Evolutionary conservation across 495 filamentous ascomycete genomes (phyloP), one percentile per base, ranked within the genome.

Genomic region (Acidomyces sp.): DNA sequence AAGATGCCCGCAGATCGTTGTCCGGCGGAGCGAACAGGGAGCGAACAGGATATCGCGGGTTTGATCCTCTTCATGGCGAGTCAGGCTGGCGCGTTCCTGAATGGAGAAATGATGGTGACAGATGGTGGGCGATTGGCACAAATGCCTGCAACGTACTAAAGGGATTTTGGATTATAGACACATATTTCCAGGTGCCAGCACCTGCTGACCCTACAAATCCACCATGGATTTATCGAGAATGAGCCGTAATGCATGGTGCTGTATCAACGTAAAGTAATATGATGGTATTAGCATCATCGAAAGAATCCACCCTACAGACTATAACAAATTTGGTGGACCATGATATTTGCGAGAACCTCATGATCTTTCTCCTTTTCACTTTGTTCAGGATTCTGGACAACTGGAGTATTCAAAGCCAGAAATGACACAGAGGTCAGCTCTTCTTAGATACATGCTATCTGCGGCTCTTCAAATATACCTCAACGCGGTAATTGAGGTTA

Each of bases 141-240:
- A 19, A 13, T 62, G 25, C 45, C 52, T 10, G 54, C 53, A 15
- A 53, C 54, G 6, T 60, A 61, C 39, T 62, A 41, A 54, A 34
- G 31, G 12, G 9, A 34, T 16, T 34, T 6, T 34, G 13, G 26
- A 29, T 9, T 29, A 29, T 9, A 29, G 26, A 9, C 26, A 29
- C 26, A 29, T 13, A 29, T 29, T 9, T 29, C 26, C 19, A 40
- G 22, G 23, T 26, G 21, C 37, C 37, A 10, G 39, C 38, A 3
- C 50, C 46, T 4, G 46, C 46, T 21, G 28, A 37, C 3, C 29
- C 34, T 9, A 46, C 53, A 25, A 53, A 47, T 13, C 40, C 72
- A 4, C 74, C 72, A 61, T 76, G 69, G 1, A 75, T 64, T 2
- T 74, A 57, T 4, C 75, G 52, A 39, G 72, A 61, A 42, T 68